Percentiles rank a stretch among this genome's conserved stretches.
phyloP scores from a whole-genome alignment of 2,329 filamentous ascomycete species.

The Emericellopsis atlantica region DNA sequence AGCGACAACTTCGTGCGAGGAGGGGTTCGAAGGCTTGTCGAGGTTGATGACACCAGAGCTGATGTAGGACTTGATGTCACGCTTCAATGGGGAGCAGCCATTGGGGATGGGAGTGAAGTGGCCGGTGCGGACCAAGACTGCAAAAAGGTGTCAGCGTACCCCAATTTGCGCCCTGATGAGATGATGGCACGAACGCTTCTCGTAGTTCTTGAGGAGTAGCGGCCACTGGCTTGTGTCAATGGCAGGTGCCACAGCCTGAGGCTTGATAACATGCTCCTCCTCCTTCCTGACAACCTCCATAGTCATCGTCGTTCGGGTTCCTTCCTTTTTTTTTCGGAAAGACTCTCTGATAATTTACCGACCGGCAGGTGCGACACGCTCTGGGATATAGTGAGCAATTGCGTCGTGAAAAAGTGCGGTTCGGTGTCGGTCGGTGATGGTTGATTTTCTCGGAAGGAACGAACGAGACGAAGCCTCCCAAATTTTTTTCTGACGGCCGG shows the following conservation, averaged over 20 bases:
- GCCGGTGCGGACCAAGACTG: conserved; percentile 82
- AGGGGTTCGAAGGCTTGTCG: conserved; percentile 77
- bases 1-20: conserved; percentile 95
- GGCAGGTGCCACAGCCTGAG: conserved; percentile 64
- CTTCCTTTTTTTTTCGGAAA: not conserved
- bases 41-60: conserved; percentile 97
- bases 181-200: conserved; percentile 54
- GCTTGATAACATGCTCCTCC: conserved; percentile 82
- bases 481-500: conserved; percentile 1
- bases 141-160: not conserved
- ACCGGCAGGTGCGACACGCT: conserved; percentile 1
- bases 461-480: not conserved
- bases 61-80: conserved; percentile 94
- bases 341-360: not conserved
- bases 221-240: conserved; percentile 87
- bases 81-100: conserved; percentile 81
- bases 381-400: not conserved
- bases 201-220: conserved; percentile 90
- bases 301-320: conserved; percentile 28
- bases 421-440: not conserved
- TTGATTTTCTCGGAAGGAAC: not conserved
- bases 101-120: conserved; percentile 96
- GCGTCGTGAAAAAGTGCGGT: not conserved
- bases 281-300: conserved; percentile 22
- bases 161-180: not conserved